Conservation (phyloP, 2,329 filamentous ascomycete species). For the Colletotrichum cereale region DNA sequence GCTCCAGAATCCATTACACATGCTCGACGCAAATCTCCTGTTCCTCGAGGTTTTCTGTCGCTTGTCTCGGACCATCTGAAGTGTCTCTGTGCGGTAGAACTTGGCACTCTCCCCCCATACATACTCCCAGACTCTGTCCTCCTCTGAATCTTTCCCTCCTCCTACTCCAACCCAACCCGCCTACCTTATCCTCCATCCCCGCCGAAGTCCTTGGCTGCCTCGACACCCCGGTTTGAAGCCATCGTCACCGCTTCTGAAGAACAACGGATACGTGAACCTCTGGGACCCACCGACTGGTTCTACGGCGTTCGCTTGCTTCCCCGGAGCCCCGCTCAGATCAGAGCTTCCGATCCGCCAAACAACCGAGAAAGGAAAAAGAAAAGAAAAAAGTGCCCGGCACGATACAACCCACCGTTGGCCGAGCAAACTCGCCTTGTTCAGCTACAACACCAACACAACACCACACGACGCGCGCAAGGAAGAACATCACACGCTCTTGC, state of each 20-base stretch:
- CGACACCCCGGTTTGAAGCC: conserved; percentile 27
- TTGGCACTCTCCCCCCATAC: not conserved
- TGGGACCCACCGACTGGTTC: conserved; percentile 26
- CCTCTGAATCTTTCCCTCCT: not conserved
- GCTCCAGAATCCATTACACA: not conserved
- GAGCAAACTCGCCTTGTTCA: not conserved
- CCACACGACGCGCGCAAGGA: conserved; percentile 2
- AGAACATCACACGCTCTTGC: not conserved
- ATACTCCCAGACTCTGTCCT: not conserved
- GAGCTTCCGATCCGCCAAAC: conserved; percentile 24
- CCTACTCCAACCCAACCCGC: no score
- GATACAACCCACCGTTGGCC: not conserved
- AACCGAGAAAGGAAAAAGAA: conserved; percentile 10
- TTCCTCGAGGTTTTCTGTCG: not conserved
- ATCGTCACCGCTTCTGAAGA: conserved; percentile 32
- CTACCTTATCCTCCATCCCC: conserved; percentile 6
- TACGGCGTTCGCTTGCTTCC: conserved; percentile 26
- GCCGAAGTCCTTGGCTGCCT: conserved; percentile 10
- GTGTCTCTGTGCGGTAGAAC: not conserved
- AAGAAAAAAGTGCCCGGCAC: not conserved
- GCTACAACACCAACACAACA: conserved; percentile 2
- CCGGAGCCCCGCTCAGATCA: conserved; percentile 19
- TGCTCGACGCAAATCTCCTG: not conserved
- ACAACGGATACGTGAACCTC: not conserved
- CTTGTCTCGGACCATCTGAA: conserved; percentile 13